Percentiles rank a stretch among this genome's conserved stretches.
These are phyloP conservation scores for Dicorynia guianensis DNA, from an alignment of 306 rosid genomes.

Conservation along the genomic window DNA sequence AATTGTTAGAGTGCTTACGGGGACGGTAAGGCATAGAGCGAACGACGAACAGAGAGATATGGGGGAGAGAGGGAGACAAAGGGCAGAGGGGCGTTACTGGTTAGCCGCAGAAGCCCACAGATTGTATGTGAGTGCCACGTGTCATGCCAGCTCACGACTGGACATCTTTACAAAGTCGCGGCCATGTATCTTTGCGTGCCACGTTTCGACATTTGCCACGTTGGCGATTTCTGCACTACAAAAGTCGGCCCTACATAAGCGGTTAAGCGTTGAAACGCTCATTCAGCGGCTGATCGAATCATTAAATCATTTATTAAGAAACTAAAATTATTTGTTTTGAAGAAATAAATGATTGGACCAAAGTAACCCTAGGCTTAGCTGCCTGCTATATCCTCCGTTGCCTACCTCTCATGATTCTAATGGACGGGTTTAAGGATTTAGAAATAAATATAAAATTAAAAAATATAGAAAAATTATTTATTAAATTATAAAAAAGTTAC, in stretches of 20 bases:
- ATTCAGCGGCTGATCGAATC: constrained; percentile 17
- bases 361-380: too few species aligned
- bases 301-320: too few species aligned
- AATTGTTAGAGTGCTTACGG: constrained; percentile 23
- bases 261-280: neutral
- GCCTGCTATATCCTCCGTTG: too few species aligned
- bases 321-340: too few species aligned
- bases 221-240: constrained; percentile 44
- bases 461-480: too few species aligned
- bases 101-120: constrained; percentile 38
- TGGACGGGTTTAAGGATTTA: too few species aligned
- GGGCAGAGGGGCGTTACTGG: constrained; percentile 31
- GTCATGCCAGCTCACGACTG: constrained; percentile 60
- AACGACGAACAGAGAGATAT: constrained; percentile 17
- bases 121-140: constrained; percentile 57
- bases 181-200: constrained; percentile 62
- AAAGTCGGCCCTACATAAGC: constrained; percentile 39
- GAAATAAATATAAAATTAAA: too few species aligned
- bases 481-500: too few species aligned
- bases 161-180: constrained; percentile 46
- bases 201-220: constrained; percentile 52
- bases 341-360: too few species aligned
- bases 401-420: too few species aligned
- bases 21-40: neutral
- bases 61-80: too few species aligned